A percentile compares a stretch with the other conserved stretches of the same genome.
Conservation (phyloP, 2,329 filamentous ascomycete species). For the Aspergillus terreus region DNA sequence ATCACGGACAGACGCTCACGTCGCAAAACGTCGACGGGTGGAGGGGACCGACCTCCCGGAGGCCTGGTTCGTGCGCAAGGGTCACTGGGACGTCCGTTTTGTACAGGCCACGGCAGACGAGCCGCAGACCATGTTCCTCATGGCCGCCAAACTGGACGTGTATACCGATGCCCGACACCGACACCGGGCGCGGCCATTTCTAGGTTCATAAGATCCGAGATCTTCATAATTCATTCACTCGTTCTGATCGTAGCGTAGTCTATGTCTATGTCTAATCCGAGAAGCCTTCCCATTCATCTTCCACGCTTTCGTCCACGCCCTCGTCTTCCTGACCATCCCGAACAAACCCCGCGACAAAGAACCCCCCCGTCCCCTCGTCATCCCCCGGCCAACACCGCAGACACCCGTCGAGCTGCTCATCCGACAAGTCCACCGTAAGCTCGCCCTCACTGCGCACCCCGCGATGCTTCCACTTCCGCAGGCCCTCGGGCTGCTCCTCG, state of each 20-base stretch:
- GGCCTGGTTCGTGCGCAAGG: constrained; percentile 62
- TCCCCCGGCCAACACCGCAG: constrained; percentile 79
- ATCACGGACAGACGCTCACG: too few relatives aligned
- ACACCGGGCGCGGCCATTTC: constrained; percentile 64
- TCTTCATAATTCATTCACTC: neutral
- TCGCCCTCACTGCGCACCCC: constrained; percentile 49
- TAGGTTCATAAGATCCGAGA: constrained; percentile 34
- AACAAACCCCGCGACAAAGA: constrained; percentile 88
- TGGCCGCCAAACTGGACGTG: constrained; percentile 73
- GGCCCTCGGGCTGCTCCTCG: constrained; percentile 69
- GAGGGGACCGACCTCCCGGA: constrained; percentile 20
- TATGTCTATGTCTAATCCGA: constrained; percentile 27
- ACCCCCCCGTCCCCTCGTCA: constrained; percentile 82
- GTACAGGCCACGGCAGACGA: constrained; percentile 46
- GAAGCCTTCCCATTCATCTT: constrained; percentile 46
- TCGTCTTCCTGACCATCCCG: constrained; percentile 47
- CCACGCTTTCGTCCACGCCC: constrained; percentile 21
- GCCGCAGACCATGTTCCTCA: constrained; percentile 52
- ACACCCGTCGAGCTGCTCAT: constrained; percentile 63
- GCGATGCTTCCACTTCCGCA: constrained; percentile 70
- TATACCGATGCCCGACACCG: constrained; percentile 62
- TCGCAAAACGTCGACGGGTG: constrained; percentile 5
- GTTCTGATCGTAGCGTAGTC: neutral
- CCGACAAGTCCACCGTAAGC: constrained; percentile 35
- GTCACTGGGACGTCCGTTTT: constrained; percentile 70